A percentile compares a stretch with the other conserved stretches of the same genome.
phyloP scores from a whole-genome alignment of 2,329 filamentous ascomycete genomes.

The Dryadomyces sulphureus region DNA sequence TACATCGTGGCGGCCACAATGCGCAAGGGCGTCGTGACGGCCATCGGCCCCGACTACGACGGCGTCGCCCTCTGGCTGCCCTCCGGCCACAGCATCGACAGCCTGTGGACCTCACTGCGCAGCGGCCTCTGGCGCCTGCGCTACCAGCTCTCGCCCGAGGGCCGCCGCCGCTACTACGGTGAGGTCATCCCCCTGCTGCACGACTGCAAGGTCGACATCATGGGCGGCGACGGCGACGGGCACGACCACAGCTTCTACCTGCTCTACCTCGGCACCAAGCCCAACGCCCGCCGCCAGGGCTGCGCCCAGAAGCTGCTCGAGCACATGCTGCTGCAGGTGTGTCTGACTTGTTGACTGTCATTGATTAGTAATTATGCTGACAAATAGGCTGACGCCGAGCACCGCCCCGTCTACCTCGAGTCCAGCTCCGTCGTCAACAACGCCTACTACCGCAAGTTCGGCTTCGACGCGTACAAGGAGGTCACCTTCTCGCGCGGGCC shows the following conservation, averaged over 20 bases:
- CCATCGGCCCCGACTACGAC: conserved; percentile 61
- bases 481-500: conserved; percentile 45
- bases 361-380: not conserved
- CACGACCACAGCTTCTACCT: conserved; percentile 52
- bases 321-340: conserved; percentile 49
- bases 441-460: conserved; percentile 59
- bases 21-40: conserved; percentile 58
- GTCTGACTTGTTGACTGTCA: conserved; percentile 8
- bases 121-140: conserved; percentile 65
- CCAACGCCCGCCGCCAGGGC: conserved; percentile 53
- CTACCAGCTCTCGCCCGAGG: conserved; percentile 60
- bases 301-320: conserved; percentile 58
- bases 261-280: conserved; percentile 67
- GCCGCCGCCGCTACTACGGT: conserved; percentile 57
- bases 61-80: conserved; percentile 71
- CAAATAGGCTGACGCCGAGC: conserved; percentile 49
- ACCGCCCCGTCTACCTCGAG: conserved; percentile 61
- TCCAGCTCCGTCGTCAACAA: conserved; percentile 56
- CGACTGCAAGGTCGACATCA: conserved; percentile 52
- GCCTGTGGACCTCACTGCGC: conserved; percentile 55
- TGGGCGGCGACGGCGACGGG: conserved; percentile 44
- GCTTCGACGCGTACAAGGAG: conserved; percentile 50
- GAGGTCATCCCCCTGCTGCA: conserved; percentile 66
- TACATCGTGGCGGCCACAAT: conserved; percentile 65
- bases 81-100: conserved; percentile 59